phyloP scores from a whole-genome alignment of 2,329 filamentous ascomycete species.

The Clonostachys rosea region DNA sequence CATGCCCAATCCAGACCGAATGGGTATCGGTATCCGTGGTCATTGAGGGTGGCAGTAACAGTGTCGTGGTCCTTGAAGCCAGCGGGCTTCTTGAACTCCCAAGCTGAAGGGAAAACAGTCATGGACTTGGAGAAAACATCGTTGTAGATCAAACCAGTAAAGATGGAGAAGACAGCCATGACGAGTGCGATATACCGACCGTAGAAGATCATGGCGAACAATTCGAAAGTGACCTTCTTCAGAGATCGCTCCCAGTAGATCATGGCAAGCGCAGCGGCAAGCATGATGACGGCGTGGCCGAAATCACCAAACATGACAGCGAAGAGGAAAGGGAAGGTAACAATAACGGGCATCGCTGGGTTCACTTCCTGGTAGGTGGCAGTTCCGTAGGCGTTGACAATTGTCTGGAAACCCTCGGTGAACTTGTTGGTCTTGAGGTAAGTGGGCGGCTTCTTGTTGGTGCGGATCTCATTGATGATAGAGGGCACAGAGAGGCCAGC shows the following conservation, averaged over 20 bases:
- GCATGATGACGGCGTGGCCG: slow-evolving; percentile 89
- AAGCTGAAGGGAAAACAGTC: slow-evolving; percentile 83
- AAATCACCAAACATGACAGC: slow-evolving; percentile 99
- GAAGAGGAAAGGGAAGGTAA: slow-evolving; percentile 99
- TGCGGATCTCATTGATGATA: slow-evolving; percentile 96
- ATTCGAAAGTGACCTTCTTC: slow-evolving; percentile 87
- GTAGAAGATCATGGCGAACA: slow-evolving; percentile 98
- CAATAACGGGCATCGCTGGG: slow-evolving; percentile 87
- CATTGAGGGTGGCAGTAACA: slow-evolving; percentile 63
- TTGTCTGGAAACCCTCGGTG: slow-evolving; percentile 96
- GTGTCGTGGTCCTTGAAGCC: slow-evolving; percentile 61
- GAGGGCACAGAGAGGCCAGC: slow-evolving; percentile 96
- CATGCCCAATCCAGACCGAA: slow-evolving; percentile 95
- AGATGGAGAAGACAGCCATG: slow-evolving; percentile 97
- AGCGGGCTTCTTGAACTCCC: slow-evolving; percentile 70
- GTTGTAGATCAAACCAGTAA: slow-evolving; percentile 96
- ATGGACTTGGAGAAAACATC: slow-evolving; percentile 94
- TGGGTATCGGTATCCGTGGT: slow-evolving; percentile 77
- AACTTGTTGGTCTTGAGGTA: slow-evolving; percentile 99
- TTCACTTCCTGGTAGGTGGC: slow-evolving; percentile 98
- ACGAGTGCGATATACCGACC: slow-evolving; percentile 97
- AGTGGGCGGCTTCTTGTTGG: slow-evolving; percentile 94
- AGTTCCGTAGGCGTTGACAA: slow-evolving; percentile 97
- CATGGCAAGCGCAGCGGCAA: slow-evolving; percentile 79
- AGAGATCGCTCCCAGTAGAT: slow-evolving; percentile 94